phyloP scores from a whole-genome alignment of 345 rosid species.

The Lagerstroemia speciosa region DNA sequence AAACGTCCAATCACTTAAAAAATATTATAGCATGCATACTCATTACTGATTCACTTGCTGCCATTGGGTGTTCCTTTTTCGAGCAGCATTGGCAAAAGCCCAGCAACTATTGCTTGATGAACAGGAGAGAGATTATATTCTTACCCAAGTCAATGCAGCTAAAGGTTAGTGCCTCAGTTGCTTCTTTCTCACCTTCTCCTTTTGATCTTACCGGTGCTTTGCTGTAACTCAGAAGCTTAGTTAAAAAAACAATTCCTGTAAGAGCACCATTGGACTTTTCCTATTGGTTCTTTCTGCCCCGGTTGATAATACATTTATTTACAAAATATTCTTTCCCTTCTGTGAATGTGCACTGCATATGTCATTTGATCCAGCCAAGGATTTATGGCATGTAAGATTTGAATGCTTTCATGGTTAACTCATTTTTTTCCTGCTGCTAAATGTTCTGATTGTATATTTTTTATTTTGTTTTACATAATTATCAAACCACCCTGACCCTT shows the following conservation, averaged over 20 bases:
- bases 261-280: background rate
- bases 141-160: constrained; percentile 75
- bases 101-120: constrained; percentile 72
- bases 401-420: background rate
- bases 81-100: constrained; percentile 87
- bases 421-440: background rate
- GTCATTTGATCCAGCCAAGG: background rate
- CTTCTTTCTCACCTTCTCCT: background rate
- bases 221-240: background rate
- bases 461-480: background rate
- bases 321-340: background rate
- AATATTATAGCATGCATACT: background rate
- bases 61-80: constrained; percentile 18
- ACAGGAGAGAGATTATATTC: constrained; percentile 87
- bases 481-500: too few species aligned
- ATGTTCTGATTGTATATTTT: background rate
- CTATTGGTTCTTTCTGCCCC: too few species aligned
- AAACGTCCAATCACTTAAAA: background rate
- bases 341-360: background rate
- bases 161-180: constrained; percentile 40
- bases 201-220: background rate
- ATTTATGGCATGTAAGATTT: background rate
- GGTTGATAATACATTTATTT: too few species aligned
- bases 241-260: background rate
- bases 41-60: constrained; percentile 6